phyloP scores from a whole-genome alignment of 345 rosid genomes.

The Hibiscus trionum region DNA sequence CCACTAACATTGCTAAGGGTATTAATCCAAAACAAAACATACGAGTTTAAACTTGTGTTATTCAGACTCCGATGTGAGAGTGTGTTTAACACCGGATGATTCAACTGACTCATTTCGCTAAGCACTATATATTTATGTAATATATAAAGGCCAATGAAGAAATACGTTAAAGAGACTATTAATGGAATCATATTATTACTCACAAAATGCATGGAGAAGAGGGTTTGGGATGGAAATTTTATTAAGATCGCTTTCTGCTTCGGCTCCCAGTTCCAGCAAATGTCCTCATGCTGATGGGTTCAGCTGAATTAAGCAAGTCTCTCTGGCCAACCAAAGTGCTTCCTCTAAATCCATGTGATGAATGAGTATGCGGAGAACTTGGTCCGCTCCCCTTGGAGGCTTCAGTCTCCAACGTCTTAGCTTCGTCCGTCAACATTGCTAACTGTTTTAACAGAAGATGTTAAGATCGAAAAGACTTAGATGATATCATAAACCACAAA shows the following conservation, averaged over 20 bases:
- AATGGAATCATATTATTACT: constrained; percentile 12
- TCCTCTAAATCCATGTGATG: constrained; percentile 29
- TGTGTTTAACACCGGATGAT: no score
- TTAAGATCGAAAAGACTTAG: not conserved
- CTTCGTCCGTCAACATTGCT: constrained; percentile 51
- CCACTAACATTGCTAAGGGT: not conserved
- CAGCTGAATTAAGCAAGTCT: constrained; percentile 28
- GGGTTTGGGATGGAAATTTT: constrained; percentile 6
- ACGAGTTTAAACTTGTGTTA: no score
- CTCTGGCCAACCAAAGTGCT: constrained; percentile 25
- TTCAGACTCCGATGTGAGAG: no score
- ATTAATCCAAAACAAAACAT: no score
- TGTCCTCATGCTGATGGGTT: constrained; percentile 22
- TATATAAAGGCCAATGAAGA: not conserved
- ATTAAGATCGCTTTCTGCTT: constrained; percentile 43
- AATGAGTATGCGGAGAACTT: constrained; percentile 23
- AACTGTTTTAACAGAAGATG: constrained; percentile 34
- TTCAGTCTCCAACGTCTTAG: constrained; percentile 53
- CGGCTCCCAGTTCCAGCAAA: constrained; percentile 38
- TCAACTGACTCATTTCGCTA: no score
- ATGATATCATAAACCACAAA: not conserved
- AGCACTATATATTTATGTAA: no score
- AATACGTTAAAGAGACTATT: no score
- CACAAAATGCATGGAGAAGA: constrained; percentile 13
- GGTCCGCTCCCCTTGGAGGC: constrained; percentile 31